Conservation (phyloP, 345 rosid genomes). For the Cardamine resedifolia region DNA sequence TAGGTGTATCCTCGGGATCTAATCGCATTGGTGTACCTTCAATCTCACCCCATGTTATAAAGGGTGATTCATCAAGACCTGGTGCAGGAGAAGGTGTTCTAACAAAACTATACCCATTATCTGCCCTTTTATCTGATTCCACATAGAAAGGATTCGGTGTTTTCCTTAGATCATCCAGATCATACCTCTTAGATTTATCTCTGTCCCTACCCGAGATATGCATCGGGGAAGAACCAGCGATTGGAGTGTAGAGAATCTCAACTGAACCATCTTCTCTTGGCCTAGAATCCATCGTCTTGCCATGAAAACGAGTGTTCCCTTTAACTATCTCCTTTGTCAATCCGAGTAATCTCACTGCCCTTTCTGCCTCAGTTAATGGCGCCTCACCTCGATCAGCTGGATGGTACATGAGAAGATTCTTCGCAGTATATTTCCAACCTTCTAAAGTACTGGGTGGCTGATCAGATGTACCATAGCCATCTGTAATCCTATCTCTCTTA, state of each 20-base stretch:
- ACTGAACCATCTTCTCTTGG: constrained; percentile 73
- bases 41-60: constrained; percentile 98
- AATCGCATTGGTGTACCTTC: constrained; percentile 94
- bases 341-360: constrained; percentile 58
- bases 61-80: constrained; percentile 85
- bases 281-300: constrained; percentile 80
- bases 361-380: constrained; percentile 74
- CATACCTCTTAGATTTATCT: constrained; percentile 79
- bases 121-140: constrained; percentile 74
- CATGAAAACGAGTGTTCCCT: constrained; percentile 81
- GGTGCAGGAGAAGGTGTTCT: constrained; percentile 96
- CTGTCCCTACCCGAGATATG: constrained; percentile 62
- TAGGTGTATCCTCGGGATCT: constrained; percentile 85
- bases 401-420: constrained; percentile 95
- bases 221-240: constrained; percentile 71
- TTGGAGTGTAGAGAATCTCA: constrained; percentile 83
- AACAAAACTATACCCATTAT: constrained; percentile 85
- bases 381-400: constrained; percentile 92
- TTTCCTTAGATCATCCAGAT: constrained; percentile 85
- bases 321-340: constrained; percentile 75
- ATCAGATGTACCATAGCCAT: constrained; percentile 93
- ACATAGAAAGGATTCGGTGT: constrained; percentile 76
- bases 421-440: constrained; percentile 84
- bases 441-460: constrained; percentile 87
- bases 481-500: constrained; percentile 75